phyloP scores from a whole-genome alignment of 2,329 filamentous ascomycete genomes.

The Myriosclerotinia duriaeana region DNA sequence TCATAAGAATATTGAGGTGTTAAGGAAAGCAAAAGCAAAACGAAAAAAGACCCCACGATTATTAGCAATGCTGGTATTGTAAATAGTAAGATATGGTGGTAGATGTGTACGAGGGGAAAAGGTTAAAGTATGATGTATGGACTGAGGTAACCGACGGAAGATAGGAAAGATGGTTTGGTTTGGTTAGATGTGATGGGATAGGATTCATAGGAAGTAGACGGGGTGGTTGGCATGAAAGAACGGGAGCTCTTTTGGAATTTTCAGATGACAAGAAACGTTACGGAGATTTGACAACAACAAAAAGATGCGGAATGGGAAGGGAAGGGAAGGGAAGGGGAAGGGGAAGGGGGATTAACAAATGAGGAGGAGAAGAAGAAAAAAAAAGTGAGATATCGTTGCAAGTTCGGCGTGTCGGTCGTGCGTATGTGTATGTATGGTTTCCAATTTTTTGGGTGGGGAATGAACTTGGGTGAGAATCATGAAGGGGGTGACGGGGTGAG shows the following conservation, averaged over 20 bases:
- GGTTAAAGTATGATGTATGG: neutral
- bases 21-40: neutral
- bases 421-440: neutral
- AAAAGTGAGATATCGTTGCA: constrained; percentile 24
- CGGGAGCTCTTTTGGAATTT: neutral
- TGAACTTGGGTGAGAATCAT: constrained; percentile 2
- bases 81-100: constrained; percentile 6
- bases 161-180: constrained; percentile 12
- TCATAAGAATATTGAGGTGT: neutral
- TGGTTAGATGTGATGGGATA: constrained; percentile 12
- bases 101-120: neutral
- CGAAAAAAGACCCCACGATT: neutral
- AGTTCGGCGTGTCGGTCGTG: constrained; percentile 20
- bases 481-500: neutral
- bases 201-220: constrained; percentile 13
- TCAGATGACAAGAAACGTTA: constrained; percentile 18
- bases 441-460: constrained; percentile 15
- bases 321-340: neutral
- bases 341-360: no score
- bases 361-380: neutral
- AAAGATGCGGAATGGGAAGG: neutral
- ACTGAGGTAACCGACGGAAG: constrained; percentile 10
- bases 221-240: constrained; percentile 12
- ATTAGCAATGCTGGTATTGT: constrained; percentile 2
- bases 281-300: constrained; percentile 10